These are phyloP conservation scores for Multifurca ochricompacta DNA, from an alignment of 768 basidiomycete genomes.

Conservation along the genomic window DNA sequence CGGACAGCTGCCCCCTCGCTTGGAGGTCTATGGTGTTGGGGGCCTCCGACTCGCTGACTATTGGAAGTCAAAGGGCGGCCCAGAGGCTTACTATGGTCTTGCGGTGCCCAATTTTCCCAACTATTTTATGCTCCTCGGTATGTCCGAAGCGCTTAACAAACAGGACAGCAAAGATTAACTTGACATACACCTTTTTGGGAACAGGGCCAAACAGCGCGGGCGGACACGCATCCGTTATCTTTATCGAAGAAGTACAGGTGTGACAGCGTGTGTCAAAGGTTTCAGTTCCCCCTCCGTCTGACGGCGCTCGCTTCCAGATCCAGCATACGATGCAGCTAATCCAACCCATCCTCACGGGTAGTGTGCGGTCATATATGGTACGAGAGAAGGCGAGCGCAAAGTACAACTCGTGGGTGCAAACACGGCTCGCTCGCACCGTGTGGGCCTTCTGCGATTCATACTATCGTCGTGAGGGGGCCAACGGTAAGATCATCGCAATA, in stretches of 20 bases:
- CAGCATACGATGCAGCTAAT: constrained; percentile 41
- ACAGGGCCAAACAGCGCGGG: constrained; percentile 43
- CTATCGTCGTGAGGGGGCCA: constrained; percentile 35
- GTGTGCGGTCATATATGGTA: constrained; percentile 44
- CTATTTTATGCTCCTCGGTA: constrained; percentile 19
- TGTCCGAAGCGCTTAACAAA: not conserved
- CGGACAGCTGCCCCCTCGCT: constrained; percentile 7
- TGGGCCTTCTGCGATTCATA: constrained; percentile 50
- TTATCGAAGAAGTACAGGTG: constrained; percentile 50
- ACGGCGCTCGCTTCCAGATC: constrained; percentile 32
- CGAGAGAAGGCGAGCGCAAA: constrained; percentile 37
- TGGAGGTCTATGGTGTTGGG: constrained; percentile 34
- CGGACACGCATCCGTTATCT: constrained; percentile 52
- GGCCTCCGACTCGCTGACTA: constrained; percentile 39
- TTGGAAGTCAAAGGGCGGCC: constrained; percentile 40
- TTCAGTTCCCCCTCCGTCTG: not conserved
- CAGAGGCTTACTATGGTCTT: constrained; percentile 44
- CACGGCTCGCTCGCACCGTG: constrained; percentile 39
- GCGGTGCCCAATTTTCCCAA: constrained; percentile 20
- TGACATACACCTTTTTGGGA: not conserved
- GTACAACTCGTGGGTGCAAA: constrained; percentile 48
- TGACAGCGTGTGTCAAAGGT: not conserved
- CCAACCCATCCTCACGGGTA: constrained; percentile 42
- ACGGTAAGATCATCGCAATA: constrained; percentile 37
- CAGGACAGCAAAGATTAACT: not conserved